Conservation (phyloP, 2,329 filamentous ascomycete species). For the Dactylellina haptotyla region DNA sequence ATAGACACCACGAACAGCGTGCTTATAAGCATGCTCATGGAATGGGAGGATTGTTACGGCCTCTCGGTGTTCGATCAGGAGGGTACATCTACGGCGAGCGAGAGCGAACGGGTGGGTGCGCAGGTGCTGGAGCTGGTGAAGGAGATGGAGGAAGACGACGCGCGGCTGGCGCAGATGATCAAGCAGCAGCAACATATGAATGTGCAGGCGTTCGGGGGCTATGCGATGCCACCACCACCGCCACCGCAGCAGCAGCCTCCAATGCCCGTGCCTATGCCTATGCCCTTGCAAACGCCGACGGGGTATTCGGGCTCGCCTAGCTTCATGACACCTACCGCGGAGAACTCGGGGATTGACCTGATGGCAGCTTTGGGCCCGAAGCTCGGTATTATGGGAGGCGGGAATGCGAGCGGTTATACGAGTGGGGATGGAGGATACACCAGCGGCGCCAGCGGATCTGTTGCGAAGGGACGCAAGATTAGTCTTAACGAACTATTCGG, state of each 20-base stretch:
- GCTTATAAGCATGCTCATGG: conserved; percentile 50
- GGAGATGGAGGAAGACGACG: conserved; percentile 40
- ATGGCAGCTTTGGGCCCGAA: conserved; percentile 51
- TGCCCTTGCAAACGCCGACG: conserved; percentile 13
- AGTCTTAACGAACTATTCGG: conserved; percentile 40
- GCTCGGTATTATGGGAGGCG: conserved; percentile 28
- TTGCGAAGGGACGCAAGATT: conserved; percentile 39
- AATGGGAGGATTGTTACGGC: conserved; percentile 46
- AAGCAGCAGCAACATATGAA: conserved; percentile 12
- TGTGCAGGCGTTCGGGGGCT: not conserved
- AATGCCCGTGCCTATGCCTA: not conserved
- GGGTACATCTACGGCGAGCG: conserved; percentile 41
- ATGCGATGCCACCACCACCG: not conserved
- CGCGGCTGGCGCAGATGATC: conserved; percentile 19
- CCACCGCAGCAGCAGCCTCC: no score
- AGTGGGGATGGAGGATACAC: conserved; percentile 46
- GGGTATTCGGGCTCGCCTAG: conserved; percentile 16
- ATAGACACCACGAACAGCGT: conserved; percentile 49
- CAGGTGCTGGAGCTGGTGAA: conserved; percentile 38
- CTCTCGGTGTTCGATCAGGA: conserved; percentile 45
- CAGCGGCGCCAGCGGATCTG: conserved; percentile 24
- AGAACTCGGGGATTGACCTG: conserved; percentile 36
- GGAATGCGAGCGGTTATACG: conserved; percentile 33
- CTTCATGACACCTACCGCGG: conserved; percentile 30
- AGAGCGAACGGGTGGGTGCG: conserved; percentile 27